Conservation (phyloP, 225 moss, liverwort and hornwort genomes). For the Ulota crispa region DNA sequence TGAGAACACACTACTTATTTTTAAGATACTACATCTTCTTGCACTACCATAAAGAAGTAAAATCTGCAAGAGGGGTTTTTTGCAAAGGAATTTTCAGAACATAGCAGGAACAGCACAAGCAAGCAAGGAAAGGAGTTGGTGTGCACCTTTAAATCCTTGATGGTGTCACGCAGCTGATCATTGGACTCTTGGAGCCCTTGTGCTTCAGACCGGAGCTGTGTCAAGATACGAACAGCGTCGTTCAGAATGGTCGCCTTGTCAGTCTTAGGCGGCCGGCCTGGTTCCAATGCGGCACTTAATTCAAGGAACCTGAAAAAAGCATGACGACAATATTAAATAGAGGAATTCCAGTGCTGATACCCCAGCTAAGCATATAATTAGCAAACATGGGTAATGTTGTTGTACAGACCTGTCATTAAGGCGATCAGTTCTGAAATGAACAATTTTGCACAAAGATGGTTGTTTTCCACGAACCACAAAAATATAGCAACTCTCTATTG, state of each 20-base stretch:
- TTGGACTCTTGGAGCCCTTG: slow-evolving; percentile 78
- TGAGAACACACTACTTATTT: too few species aligned
- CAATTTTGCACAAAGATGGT: too few species aligned
- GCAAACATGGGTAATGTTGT: background rate
- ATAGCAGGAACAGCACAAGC: background rate
- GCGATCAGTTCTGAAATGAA: too few species aligned
- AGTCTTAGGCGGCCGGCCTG: slow-evolving; percentile 82
- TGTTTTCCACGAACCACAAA: too few species aligned
- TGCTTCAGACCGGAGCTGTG: slow-evolving; percentile 68
- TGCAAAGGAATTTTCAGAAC: background rate
- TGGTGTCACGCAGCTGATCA: slow-evolving; percentile 69
- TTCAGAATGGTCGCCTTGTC: slow-evolving; percentile 91
- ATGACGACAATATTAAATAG: background rate
- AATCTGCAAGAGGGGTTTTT: background rate
- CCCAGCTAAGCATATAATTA: background rate
- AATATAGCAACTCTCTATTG: too few species aligned
- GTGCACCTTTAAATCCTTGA: slow-evolving; percentile 74
- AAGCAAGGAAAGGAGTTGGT: background rate
- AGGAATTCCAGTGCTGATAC: background rate
- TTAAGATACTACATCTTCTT: too few species aligned
- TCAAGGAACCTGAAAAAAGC: slow-evolving; percentile 71
- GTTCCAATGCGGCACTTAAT: slow-evolving; percentile 78
- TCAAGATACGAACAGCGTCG: slow-evolving; percentile 81
- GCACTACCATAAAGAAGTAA: too few species aligned
- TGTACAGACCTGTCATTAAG: slow-evolving; percentile 77